Evolutionary conservation across 78 protist genomes (phyloP).

Genomic region (Chrysochromulina tobinii): DNA sequence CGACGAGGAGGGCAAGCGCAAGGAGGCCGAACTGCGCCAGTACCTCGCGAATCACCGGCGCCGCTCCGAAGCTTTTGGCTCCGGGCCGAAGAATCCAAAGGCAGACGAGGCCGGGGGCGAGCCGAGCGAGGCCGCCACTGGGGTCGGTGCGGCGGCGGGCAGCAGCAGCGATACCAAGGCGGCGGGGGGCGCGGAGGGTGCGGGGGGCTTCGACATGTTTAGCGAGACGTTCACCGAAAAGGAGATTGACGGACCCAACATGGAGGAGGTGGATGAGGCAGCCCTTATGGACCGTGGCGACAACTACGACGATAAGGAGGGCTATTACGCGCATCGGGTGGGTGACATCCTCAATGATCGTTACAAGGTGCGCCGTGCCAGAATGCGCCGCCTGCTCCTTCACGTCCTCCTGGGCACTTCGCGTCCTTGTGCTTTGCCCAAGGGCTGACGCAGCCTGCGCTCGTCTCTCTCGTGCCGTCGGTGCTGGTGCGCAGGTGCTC

Average conservation of each 20-base stretch:
- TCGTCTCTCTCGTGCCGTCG: neutral
- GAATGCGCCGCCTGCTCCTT: too few relatives aligned
- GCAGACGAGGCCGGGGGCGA: neutral
- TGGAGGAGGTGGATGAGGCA: neutral
- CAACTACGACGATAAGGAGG: constrained; percentile 87
- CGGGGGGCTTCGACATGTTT: constrained; percentile 5
- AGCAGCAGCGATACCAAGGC: neutral
- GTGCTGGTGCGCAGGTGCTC: constrained; percentile 18
- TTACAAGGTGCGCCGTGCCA: constrained; percentile 20
- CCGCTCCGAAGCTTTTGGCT: neutral
- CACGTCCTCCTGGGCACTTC: too few relatives aligned
- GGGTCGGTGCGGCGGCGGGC: neutral
- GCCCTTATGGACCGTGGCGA: constrained; percentile 52
- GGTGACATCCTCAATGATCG: constrained; percentile 79
- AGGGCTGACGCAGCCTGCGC: neutral
- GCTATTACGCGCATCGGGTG: constrained; percentile 72
- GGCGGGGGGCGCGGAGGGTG: neutral
- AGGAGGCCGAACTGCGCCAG: neutral
- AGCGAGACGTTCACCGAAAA: neutral
- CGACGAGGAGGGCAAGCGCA: neutral
- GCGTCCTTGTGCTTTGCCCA: too few relatives aligned
- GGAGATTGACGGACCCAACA: neutral
- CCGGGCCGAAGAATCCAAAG: neutral
- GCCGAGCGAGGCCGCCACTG: neutral
- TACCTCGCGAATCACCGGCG: neutral